Percentiles rank a stretch among this genome's conserved stretches.
These are phyloP conservation scores for Malus fusca DNA, from an alignment of 306 rosid genomes.

Conservation along the genomic window DNA sequence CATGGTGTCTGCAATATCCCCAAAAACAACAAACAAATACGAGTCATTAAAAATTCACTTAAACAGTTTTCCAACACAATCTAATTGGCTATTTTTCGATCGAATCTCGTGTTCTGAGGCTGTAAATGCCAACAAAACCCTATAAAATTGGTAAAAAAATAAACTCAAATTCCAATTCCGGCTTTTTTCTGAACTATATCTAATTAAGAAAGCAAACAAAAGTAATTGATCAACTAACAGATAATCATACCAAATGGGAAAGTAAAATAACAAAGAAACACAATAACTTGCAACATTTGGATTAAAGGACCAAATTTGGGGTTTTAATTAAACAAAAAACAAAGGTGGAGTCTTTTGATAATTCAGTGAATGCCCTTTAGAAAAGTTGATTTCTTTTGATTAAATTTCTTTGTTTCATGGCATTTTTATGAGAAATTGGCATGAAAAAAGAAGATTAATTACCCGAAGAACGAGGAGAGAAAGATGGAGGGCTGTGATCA, in stretches of 20 bases:
- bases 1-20: slow-evolving; percentile 47
- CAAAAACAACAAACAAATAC: not conserved
- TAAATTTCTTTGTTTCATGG: not conserved
- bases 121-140: not conserved
- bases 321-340: not conserved
- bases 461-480: slow-evolving; percentile 44
- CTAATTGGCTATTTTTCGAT: not conserved
- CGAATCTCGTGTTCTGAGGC: not conserved
- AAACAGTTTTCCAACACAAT: not conserved
- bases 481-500: slow-evolving; percentile 34
- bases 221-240: not conserved
- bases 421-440: not conserved
- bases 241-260: not conserved
- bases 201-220: not conserved
- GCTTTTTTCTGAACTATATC: not conserved
- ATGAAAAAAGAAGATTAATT: not conserved
- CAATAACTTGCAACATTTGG: not conserved
- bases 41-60: slow-evolving; percentile 7
- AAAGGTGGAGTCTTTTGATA: not conserved
- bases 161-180: not conserved
- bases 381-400: not conserved
- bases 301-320: not conserved
- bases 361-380: not conserved
- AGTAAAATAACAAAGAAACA: not conserved
- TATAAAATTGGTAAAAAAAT: not conserved